A percentile compares a stretch with the other conserved stretches of the same genome.
Evolutionary conservation across 345 rosid genomes (phyloP).

Genomic region (Pugionium cornutum): DNA sequence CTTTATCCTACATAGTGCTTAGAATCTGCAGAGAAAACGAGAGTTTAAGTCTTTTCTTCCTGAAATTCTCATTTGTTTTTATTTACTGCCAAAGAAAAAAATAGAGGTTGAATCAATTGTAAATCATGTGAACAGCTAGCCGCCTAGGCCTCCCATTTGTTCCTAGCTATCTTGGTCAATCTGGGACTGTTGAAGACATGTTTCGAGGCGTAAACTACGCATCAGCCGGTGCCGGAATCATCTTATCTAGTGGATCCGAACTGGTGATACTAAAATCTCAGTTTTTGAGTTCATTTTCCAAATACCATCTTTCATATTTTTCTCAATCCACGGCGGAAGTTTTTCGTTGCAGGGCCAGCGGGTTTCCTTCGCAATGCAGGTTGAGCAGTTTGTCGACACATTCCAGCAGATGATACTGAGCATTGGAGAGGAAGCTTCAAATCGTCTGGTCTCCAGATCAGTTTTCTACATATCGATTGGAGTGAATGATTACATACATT

Average conservation of each 20-base stretch:
- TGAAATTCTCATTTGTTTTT: neutral
- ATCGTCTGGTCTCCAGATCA: conserved; percentile 58
- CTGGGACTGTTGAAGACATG: conserved; percentile 60
- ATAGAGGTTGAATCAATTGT: conserved; percentile 17
- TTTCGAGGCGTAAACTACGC: conserved; percentile 84
- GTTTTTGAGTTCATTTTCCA: conserved; percentile 9
- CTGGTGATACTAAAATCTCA: conserved; percentile 47
- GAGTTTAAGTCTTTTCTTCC: neutral
- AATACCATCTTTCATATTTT: neutral
- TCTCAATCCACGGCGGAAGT: neutral
- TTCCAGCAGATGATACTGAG: conserved; percentile 65
- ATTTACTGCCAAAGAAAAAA: conserved; percentile 10
- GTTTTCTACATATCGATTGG: conserved; percentile 80
- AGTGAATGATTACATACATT: conserved; percentile 87
- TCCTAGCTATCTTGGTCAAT: conserved; percentile 84
- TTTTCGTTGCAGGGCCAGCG: conserved; percentile 62
- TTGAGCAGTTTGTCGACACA: conserved; percentile 84
- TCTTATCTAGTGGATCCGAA: conserved; percentile 82
- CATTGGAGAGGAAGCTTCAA: conserved; percentile 61
- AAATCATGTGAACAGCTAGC: conserved; percentile 50
- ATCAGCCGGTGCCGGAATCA: conserved; percentile 86
- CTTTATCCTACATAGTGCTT: conserved; percentile 2
- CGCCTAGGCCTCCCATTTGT: conserved; percentile 78
- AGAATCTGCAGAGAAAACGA: neutral
- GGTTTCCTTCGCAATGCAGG: conserved; percentile 80